phyloP scores from a whole-genome alignment of 176 grass and related monocot genomes.

The Microstegium vimineum region DNA sequence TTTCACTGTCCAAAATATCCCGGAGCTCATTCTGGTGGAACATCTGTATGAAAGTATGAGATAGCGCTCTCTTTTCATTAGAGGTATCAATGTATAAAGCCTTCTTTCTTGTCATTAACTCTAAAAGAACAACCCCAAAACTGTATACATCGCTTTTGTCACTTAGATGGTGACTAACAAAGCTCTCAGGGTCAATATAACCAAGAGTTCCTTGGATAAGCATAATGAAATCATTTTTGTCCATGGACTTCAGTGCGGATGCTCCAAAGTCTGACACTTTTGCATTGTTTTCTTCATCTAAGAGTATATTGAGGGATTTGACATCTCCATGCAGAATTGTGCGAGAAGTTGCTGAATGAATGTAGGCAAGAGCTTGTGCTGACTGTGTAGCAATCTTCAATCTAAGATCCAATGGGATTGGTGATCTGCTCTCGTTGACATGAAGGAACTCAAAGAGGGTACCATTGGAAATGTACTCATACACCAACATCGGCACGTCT shows the following conservation, averaged over 20 bases:
- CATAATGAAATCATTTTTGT: slow-evolving; percentile 52
- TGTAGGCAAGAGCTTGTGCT: slow-evolving; percentile 36
- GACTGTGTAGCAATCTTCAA: slow-evolving; percentile 35
- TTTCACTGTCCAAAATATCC: background rate
- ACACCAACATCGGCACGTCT: background rate
- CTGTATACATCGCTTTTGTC: slow-evolving; percentile 85
- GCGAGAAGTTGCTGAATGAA: slow-evolving; percentile 37
- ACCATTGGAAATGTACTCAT: background rate
- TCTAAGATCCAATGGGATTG: slow-evolving; percentile 31
- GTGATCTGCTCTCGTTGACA: background rate
- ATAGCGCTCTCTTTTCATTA: slow-evolving; percentile 1
- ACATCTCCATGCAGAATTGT: slow-evolving; percentile 49
- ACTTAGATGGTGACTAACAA: background rate
- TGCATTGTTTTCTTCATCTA: slow-evolving; percentile 34
- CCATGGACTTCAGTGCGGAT: slow-evolving; percentile 46
- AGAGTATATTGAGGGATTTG: slow-evolving; percentile 52
- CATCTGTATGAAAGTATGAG: background rate
- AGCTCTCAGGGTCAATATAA: too few relatives aligned
- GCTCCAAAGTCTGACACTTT: slow-evolving; percentile 64
- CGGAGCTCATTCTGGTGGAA: too few relatives aligned
- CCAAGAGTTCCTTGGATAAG: slow-evolving; percentile 37
- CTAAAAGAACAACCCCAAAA: slow-evolving; percentile 58
- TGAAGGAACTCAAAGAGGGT: background rate
- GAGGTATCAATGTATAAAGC: slow-evolving; percentile 37
- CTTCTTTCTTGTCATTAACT: slow-evolving; percentile 61